Percentiles rank a stretch among this genome's conserved stretches.
phyloP scores from a whole-genome alignment of 2,329 filamentous ascomycete species.

The Oidium heveae region DNA sequence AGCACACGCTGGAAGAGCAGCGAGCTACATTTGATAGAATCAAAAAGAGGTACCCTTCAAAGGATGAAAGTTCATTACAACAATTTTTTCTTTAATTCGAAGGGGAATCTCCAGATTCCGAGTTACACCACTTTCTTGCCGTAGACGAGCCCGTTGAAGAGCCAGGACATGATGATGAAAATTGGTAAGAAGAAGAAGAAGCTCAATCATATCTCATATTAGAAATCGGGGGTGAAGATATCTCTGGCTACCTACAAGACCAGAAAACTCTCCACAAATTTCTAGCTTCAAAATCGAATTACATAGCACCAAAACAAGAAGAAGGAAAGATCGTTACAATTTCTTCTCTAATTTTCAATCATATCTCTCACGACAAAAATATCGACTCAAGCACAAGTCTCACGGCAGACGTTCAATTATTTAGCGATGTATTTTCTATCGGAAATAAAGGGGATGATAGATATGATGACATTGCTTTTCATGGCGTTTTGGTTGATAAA shows the following conservation, averaged over 20 bases:
- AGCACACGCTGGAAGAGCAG: neutral
- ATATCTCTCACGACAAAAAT: neutral
- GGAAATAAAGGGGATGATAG: neutral
- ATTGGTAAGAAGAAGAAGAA: neutral
- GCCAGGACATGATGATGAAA: neutral
- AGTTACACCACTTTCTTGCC: neutral
- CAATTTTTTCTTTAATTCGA: neutral
- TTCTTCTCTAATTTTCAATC: neutral
- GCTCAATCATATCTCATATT: neutral
- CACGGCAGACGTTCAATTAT: neutral
- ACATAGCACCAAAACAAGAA: neutral
- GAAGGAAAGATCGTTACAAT: neutral
- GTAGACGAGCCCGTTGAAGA: neutral
- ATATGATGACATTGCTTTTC: neutral
- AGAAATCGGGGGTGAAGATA: neutral
- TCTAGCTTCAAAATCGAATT: neutral
- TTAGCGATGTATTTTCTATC: neutral
- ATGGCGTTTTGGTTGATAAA: neutral
- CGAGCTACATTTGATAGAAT: neutral
- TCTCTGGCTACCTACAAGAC: neutral
- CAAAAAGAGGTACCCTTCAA: neutral
- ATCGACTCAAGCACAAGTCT: neutral
- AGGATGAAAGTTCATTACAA: neutral
- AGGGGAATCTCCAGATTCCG: neutral
- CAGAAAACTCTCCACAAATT: neutral